Evolutionary conservation across 495 filamentous ascomycete species (phyloP).

Genomic region (Aspergillus mulundensis): DNA sequence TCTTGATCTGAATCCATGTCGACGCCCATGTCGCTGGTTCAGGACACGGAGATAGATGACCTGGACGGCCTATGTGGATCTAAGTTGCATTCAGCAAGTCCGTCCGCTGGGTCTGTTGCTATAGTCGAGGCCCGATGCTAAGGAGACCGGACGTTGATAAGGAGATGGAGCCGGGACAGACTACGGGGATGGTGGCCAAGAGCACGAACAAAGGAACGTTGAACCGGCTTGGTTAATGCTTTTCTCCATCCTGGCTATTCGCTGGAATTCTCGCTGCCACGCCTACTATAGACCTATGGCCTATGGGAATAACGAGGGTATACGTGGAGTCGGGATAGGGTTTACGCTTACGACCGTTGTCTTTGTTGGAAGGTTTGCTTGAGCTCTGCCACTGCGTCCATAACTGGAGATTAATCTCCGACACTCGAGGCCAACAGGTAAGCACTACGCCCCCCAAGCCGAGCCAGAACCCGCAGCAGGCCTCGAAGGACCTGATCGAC

Average conservation of each 20-base stretch:
- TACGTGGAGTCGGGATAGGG: too few species aligned
- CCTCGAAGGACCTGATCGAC: background rate
- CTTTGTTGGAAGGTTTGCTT: too few species aligned
- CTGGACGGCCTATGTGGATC: background rate
- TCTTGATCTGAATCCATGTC: background rate
- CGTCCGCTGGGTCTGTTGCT: background rate
- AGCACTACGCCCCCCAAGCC: background rate
- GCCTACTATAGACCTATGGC: background rate
- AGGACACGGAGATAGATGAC: background rate
- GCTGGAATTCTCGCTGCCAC: conserved; percentile 5
- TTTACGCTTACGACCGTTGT: background rate
- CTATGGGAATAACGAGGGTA: too few species aligned
- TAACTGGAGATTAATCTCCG: background rate
- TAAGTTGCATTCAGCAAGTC: background rate
- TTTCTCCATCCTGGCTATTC: background rate
- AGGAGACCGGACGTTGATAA: background rate
- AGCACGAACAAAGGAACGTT: background rate
- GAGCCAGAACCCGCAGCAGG: background rate
- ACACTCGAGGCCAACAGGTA: background rate
- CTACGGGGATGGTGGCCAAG: background rate
- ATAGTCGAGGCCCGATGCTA: background rate
- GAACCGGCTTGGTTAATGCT: background rate
- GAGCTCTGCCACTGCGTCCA: background rate
- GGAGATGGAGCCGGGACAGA: too few species aligned
- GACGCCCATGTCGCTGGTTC: background rate